Conservation (phyloP, 2,329 filamentous ascomycete species). For the Nigrograna mackinnonii region DNA sequence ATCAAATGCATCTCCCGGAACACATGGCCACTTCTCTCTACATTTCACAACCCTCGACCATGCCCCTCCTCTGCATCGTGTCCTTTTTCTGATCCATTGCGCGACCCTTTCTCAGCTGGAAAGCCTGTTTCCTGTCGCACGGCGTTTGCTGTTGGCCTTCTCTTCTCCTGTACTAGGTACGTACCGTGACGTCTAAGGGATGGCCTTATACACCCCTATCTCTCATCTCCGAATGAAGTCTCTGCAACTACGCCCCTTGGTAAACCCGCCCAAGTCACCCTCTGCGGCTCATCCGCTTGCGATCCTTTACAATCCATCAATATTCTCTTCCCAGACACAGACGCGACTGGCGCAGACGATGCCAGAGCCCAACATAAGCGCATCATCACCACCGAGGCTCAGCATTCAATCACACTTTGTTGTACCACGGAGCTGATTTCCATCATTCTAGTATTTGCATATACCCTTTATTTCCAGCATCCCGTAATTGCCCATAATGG, state of each 20-base stretch:
- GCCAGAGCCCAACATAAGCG: slow-evolving; percentile 7
- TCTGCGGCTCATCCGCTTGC: neutral
- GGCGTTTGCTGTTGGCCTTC: slow-evolving; percentile 15
- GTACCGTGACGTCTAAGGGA: slow-evolving; percentile 30
- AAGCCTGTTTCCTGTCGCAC: slow-evolving; percentile 6
- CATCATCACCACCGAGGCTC: slow-evolving; percentile 13
- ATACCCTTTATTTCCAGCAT: slow-evolving; percentile 31
- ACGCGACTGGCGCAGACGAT: slow-evolving; percentile 3
- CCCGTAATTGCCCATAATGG: slow-evolving; percentile 34
- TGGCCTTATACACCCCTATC: slow-evolving; percentile 8
- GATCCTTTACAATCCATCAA: neutral
- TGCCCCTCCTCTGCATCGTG: slow-evolving; percentile 19
- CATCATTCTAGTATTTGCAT: slow-evolving; percentile 31
- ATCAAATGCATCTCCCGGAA: slow-evolving; percentile 14
- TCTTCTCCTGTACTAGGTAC: slow-evolving; percentile 38
- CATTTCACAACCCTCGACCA: slow-evolving; percentile 2
- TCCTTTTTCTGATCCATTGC: slow-evolving; percentile 23
- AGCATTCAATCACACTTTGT: slow-evolving; percentile 1
- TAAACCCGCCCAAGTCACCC: neutral
- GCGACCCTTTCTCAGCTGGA: slow-evolving; percentile 11
- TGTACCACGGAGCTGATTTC: slow-evolving; percentile 24
- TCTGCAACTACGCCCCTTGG: neutral
- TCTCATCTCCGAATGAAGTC: slow-evolving; percentile 1
- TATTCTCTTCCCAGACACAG: neutral
- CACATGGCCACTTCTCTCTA: slow-evolving; percentile 30